These are phyloP conservation scores for Zygoascus sp. DNA, from an alignment of 1,139 yeast genomes.

Conservation along the genomic window DNA sequence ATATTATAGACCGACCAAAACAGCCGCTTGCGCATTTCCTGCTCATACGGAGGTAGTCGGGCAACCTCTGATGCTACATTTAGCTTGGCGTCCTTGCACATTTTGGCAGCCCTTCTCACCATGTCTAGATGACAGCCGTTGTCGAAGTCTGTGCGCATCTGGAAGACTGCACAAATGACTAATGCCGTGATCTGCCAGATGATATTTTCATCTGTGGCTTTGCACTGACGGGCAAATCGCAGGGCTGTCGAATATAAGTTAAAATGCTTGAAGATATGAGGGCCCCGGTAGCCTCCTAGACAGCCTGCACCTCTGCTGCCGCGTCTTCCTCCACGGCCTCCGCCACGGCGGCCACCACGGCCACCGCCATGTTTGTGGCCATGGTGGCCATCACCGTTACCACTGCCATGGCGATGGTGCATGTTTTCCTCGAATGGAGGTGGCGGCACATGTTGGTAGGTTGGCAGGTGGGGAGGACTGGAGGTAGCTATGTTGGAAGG, in stretches of 20 bases:
- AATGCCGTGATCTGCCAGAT: slow-evolving; percentile 48
- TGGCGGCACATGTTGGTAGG: background rate
- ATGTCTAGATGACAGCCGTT: slow-evolving; percentile 49
- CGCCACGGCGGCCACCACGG: slow-evolving; percentile 1
- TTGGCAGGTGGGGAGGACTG: background rate
- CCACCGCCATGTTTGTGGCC: background rate
- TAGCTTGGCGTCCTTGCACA: slow-evolving; percentile 27
- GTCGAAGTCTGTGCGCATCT: slow-evolving; percentile 55
- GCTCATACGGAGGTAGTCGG: slow-evolving; percentile 27
- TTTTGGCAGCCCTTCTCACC: slow-evolving; percentile 46
- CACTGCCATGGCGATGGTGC: too few relatives aligned
- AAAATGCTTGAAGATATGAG: slow-evolving; percentile 21
- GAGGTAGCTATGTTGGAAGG: background rate
- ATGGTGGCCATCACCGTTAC: background rate
- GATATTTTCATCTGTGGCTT: slow-evolving; percentile 33
- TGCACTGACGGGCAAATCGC: slow-evolving; percentile 47
- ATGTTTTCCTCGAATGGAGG: background rate
- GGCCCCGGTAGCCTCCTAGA: too few relatives aligned
- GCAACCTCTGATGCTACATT: slow-evolving; percentile 23
- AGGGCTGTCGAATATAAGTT: slow-evolving; percentile 52
- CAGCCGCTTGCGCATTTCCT: slow-evolving; percentile 43
- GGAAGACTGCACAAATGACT: slow-evolving; percentile 46
- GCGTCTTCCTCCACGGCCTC: background rate
- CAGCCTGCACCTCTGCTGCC: background rate
- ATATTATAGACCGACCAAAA: slow-evolving; percentile 57